Conservation (phyloP, 2,329 filamentous ascomycete species). For the Cladorrhinum sp. region DNA sequence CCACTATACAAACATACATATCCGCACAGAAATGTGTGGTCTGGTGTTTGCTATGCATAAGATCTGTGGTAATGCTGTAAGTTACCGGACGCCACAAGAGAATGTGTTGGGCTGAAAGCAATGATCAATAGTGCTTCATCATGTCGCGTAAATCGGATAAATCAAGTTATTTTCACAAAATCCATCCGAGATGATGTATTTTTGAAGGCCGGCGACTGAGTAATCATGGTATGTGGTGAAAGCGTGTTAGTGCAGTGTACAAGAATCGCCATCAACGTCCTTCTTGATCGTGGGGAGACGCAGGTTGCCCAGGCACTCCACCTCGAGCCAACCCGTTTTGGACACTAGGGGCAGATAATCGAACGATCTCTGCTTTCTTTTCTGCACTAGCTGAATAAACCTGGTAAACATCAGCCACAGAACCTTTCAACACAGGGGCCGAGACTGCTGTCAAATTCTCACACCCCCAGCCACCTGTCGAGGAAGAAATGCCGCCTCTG, state of each 20-base stretch:
- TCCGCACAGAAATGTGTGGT: not conserved
- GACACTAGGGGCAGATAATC: slow-evolving; percentile 10
- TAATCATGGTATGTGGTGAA: too few relatives aligned
- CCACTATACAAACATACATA: not conserved
- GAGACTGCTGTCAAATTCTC: not conserved
- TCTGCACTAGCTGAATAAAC: slow-evolving; percentile 10
- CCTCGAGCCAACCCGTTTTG: slow-evolving; percentile 7
- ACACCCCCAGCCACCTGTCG: slow-evolving; percentile 1
- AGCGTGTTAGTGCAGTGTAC: too few relatives aligned
- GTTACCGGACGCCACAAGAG: not conserved
- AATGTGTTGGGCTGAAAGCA: not conserved
- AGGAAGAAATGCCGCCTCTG: not conserved
- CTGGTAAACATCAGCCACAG: slow-evolving; percentile 6
- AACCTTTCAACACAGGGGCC: not conserved
- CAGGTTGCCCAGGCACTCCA: not conserved
- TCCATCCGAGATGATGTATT: too few relatives aligned
- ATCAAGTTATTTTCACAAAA: not conserved
- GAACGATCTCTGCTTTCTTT: slow-evolving; percentile 14
- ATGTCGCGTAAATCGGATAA: not conserved
- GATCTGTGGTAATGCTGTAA: slow-evolving; percentile 3
- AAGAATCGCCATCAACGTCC: too few relatives aligned
- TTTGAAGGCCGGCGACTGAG: too few relatives aligned
- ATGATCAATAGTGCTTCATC: not conserved
- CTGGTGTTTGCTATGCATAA: not conserved
- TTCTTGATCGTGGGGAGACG: not conserved